Percentiles rank a stretch among this genome's conserved stretches.
Conservation (phyloP, 1,284 basidiomycete genomes). For the Trichosporon sp. region DNA sequence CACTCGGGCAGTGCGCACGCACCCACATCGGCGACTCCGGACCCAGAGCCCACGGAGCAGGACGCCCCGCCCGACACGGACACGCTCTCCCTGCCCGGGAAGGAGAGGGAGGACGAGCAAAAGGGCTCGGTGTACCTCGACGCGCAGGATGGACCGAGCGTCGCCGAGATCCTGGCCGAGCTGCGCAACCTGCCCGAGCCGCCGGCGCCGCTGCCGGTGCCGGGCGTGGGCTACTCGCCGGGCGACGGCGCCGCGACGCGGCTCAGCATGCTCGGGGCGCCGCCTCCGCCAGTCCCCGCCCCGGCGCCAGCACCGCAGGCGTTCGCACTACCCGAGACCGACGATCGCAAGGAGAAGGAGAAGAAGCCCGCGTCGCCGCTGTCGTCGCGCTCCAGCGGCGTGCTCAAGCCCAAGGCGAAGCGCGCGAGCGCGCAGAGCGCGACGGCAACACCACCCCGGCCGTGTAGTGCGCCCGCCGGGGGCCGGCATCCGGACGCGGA, state of each 20-base stretch:
- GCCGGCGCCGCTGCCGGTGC: no score
- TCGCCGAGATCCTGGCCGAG: slow-evolving; percentile 34
- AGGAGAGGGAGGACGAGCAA: slow-evolving; percentile 1
- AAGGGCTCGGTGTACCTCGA: slow-evolving; percentile 39
- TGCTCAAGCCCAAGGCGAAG: slow-evolving; percentile 1
- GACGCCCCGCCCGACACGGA: background rate
- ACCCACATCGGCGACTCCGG: background rate
- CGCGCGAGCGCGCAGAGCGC: background rate
- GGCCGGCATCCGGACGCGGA: slow-evolving; percentile 14
- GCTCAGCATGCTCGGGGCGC: background rate
- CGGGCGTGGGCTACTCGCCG: no score
- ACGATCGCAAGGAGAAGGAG: background rate
- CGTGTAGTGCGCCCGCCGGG: slow-evolving; percentile 2
- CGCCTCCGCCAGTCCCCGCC: background rate
- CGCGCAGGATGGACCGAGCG: slow-evolving; percentile 28
- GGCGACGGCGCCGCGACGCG: background rate
- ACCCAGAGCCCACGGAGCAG: background rate
- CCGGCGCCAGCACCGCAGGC: background rate
- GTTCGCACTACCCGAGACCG: background rate
- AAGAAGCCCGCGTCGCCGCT: background rate
- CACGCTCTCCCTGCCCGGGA: background rate
- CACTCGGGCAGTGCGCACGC: no score
- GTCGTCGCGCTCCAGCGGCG: background rate
- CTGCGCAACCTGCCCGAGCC: slow-evolving; percentile 34
- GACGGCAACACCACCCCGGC: background rate